These are phyloP conservation scores for Elymus sibiricus DNA, from an alignment of 176 grass and related monocot genomes.

Conservation along the genomic window DNA sequence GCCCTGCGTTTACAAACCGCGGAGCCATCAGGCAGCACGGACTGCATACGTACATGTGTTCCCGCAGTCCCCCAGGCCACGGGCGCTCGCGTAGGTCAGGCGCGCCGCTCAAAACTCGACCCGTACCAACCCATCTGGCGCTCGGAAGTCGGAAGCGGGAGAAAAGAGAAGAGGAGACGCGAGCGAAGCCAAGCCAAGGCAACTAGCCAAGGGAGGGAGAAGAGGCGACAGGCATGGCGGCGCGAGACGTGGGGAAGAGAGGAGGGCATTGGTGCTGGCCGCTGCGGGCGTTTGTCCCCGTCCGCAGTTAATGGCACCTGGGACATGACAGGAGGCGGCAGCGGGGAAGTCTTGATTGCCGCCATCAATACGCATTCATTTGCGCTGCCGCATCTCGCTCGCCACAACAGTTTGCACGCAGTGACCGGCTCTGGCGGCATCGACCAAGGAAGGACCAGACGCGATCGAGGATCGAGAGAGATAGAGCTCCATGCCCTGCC, in stretches of 20 bases:
- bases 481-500: background rate
- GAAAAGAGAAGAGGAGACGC: background rate
- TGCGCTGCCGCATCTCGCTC: background rate
- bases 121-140: background rate
- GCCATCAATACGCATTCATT: slow-evolving; percentile 45
- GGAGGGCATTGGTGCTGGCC: background rate
- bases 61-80: background rate
- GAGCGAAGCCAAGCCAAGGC: background rate
- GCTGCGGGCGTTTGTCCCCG: background rate
- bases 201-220: background rate
- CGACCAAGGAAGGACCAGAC: background rate
- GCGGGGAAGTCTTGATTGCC: slow-evolving; percentile 29
- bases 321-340: background rate
- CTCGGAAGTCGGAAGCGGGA: background rate
- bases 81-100: background rate
- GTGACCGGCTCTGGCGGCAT: background rate
- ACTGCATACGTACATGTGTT: background rate
- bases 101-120: background rate
- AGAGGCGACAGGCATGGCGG: background rate
- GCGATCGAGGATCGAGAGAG: background rate
- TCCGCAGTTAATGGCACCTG: background rate
- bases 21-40: too few relatives aligned
- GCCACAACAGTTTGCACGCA: background rate
- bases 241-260: background rate
- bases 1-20: too few relatives aligned